Percentiles rank a stretch among this genome's conserved stretches.
phyloP scores from a whole-genome alignment of 2,329 filamentous ascomycete species.

The Sporothrix schenckii region DNA sequence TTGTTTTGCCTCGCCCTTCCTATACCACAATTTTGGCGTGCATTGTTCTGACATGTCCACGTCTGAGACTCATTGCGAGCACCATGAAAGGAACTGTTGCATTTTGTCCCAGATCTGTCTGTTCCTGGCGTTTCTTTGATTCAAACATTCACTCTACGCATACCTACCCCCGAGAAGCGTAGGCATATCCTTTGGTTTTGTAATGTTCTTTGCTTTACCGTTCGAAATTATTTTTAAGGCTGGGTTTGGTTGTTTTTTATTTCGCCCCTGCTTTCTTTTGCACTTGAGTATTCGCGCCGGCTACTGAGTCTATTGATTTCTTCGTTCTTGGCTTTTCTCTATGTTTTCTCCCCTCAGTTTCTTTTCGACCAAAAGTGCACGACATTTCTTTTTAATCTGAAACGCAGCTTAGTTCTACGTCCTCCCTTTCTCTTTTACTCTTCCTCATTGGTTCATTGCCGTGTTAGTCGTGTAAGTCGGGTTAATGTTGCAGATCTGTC shows the following conservation, averaged over 20 bases:
- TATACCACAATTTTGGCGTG: neutral
- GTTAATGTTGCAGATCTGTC: neutral
- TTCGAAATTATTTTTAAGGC: neutral
- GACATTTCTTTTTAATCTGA: conserved; percentile 15
- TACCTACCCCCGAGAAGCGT: neutral
- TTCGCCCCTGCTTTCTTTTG: conserved; percentile 22
- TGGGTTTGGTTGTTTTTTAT: neutral
- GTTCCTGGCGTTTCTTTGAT: neutral
- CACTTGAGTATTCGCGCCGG: too few species aligned
- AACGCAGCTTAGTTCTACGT: neutral
- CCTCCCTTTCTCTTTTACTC: neutral
- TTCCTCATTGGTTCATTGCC: neutral
- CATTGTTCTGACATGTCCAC: neutral
- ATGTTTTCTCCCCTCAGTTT: neutral
- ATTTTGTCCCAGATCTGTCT: too few species aligned
- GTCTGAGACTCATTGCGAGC: neutral
- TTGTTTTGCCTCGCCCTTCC: neutral
- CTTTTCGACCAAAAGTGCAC: neutral
- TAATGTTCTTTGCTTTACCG: neutral
- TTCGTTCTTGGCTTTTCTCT: neutral
- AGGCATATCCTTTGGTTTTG: neutral
- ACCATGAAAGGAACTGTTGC: neutral
- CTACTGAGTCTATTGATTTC: neutral
- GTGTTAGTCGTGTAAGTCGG: neutral
- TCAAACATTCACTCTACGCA: neutral